Evolutionary conservation across 768 basidiomycete species (phyloP).

Genomic region (Xanthoconium purpureum): DNA sequence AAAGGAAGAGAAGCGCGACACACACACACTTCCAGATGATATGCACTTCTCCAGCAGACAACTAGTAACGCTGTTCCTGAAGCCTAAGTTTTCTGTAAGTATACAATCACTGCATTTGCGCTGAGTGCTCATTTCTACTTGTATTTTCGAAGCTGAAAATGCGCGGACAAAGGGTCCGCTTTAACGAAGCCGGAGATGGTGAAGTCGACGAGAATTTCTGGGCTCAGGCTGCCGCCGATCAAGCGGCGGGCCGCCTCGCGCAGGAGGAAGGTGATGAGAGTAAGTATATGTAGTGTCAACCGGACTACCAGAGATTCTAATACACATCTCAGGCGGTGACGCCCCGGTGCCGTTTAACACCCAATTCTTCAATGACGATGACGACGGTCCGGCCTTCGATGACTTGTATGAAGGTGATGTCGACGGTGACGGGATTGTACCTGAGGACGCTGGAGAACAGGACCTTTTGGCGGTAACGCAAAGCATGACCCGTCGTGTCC

Average conservation of each 20-base stretch:
- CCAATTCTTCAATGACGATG: conserved; percentile 96
- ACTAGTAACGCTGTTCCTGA: conserved; percentile 88
- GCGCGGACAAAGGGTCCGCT: conserved; percentile 64
- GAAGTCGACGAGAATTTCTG: conserved; percentile 97
- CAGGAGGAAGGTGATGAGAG: conserved; percentile 64
- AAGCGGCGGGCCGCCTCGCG: conserved; percentile 55
- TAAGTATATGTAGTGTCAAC: conserved; percentile 30
- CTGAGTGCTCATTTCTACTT: neutral
- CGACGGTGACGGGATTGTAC: conserved; percentile 44
- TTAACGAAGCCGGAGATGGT: conserved; percentile 66
- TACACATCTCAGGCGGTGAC: conserved; percentile 36
- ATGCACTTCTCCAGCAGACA: conserved; percentile 95
- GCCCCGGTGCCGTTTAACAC: conserved; percentile 81
- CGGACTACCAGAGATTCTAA: conserved; percentile 6
- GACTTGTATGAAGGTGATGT: conserved; percentile 49
- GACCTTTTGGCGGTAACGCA: conserved; percentile 85
- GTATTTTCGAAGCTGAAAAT: conserved; percentile 66
- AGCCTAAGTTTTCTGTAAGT: conserved; percentile 90
- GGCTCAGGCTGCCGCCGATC: conserved; percentile 90
- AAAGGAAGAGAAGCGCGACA: conserved; percentile 61
- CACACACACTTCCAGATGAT: conserved; percentile 87
- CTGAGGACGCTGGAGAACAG: conserved; percentile 70
- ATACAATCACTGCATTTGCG: neutral
- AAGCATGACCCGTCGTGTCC: conserved; percentile 68
- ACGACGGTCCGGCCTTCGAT: conserved; percentile 72